Evolutionary conservation across 2,329 filamentous ascomycete genomes (phyloP).

Genomic region (Penicillium digitatum): DNA sequence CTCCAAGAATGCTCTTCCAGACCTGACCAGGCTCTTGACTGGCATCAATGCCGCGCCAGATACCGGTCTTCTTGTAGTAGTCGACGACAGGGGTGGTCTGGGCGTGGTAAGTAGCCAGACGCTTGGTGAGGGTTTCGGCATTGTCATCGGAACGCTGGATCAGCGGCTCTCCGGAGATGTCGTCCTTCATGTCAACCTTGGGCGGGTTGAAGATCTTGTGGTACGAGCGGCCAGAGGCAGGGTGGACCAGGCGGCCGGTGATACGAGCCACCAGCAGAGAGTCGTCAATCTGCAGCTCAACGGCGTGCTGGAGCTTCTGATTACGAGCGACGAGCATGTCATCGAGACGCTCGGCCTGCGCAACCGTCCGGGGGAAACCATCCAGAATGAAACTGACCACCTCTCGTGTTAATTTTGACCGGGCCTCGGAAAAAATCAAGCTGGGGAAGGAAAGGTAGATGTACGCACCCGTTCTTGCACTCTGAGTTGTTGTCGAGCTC

Average conservation of each 20-base stretch:
- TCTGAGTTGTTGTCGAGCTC: conserved; percentile 91
- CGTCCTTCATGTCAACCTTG: conserved; percentile 89
- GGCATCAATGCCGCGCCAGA: conserved; percentile 94
- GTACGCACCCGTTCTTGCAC: conserved; percentile 85
- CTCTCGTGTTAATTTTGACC: not conserved
- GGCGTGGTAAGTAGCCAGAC: conserved; percentile 84
- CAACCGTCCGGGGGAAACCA: conserved; percentile 94
- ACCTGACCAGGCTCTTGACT: conserved; percentile 94
- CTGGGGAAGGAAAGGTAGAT: not conserved
- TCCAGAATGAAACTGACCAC: conserved; percentile 86
- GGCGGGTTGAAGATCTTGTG: conserved; percentile 99
- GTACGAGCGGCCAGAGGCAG: conserved; percentile 92
- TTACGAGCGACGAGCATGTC: conserved; percentile 75
- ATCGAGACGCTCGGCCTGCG: conserved; percentile 92
- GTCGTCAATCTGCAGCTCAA: conserved; percentile 97
- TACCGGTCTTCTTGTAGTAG: conserved; percentile 96
- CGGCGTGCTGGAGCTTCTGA: conserved; percentile 86
- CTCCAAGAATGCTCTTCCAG: conserved; percentile 84
- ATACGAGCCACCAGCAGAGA: conserved; percentile 89
- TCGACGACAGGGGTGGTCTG: conserved; percentile 89
- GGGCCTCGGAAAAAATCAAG: not conserved
- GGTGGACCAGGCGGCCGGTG: conserved; percentile 92
- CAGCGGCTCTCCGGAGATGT: conserved; percentile 92
- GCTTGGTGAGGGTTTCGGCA: conserved; percentile 91
- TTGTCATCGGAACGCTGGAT: conserved; percentile 98